phyloP scores from a whole-genome alignment of 345 rosid species.

The Gossypioides kirkii region DNA sequence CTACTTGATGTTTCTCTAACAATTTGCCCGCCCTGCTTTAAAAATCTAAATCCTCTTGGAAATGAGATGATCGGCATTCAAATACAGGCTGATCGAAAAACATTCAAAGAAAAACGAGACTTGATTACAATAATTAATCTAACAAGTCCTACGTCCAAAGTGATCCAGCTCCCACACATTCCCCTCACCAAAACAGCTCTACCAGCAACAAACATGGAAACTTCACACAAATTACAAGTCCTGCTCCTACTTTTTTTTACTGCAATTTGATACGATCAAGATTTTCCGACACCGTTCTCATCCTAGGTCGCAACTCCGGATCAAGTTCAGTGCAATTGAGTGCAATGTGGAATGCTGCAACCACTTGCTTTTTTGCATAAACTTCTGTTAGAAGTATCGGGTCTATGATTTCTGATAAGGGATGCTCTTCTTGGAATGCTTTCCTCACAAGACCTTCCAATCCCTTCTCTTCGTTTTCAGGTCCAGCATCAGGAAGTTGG shows the following conservation, averaged over 20 bases:
- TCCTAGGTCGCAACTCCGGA: slow-evolving; percentile 86
- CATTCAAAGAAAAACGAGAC: background rate
- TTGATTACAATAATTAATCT: background rate
- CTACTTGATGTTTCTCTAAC: background rate
- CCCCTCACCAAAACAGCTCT: background rate
- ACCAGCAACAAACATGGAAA: slow-evolving; percentile 3
- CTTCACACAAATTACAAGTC: slow-evolving; percentile 21
- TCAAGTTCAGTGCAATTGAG: slow-evolving; percentile 83
- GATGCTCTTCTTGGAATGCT: slow-evolving; percentile 57
- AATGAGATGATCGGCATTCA: background rate
- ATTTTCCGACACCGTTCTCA: slow-evolving; percentile 74
- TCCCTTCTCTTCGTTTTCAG: slow-evolving; percentile 60
- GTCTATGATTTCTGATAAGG: slow-evolving; percentile 74
- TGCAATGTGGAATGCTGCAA: slow-evolving; percentile 66
- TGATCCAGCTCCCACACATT: background rate
- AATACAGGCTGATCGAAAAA: background rate
- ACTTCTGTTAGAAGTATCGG: slow-evolving; percentile 51
- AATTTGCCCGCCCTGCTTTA: background rate
- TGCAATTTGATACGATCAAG: slow-evolving; percentile 59
- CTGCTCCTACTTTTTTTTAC: slow-evolving; percentile 24
- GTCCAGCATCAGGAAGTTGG: slow-evolving; percentile 45
- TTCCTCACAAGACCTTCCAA: slow-evolving; percentile 62
- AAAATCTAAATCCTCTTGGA: background rate
- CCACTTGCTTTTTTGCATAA: slow-evolving; percentile 61
- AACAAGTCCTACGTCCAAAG: background rate